Conservation (phyloP, 2,329 filamentous ascomycete genomes). For the Knufia petricola region DNA sequence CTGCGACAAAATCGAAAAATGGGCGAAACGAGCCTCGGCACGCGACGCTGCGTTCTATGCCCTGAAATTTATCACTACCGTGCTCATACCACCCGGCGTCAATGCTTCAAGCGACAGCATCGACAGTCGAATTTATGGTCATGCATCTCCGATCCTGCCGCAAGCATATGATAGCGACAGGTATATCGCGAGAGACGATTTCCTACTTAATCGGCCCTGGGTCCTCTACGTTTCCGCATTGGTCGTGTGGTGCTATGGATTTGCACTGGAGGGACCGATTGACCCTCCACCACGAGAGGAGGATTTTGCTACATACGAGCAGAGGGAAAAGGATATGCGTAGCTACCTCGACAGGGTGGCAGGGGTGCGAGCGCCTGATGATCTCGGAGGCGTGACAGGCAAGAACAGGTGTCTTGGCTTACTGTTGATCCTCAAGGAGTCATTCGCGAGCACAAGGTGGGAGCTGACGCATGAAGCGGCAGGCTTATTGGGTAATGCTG, state of each 20-base stretch:
- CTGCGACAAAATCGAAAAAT: slow-evolving; percentile 67
- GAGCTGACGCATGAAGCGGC: slow-evolving; percentile 84
- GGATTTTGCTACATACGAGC: slow-evolving; percentile 50
- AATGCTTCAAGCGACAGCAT: slow-evolving; percentile 25
- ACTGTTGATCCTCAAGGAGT: slow-evolving; percentile 69
- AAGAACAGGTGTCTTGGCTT: slow-evolving; percentile 77
- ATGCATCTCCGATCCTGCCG: slow-evolving; percentile 23
- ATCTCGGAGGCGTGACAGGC: slow-evolving; percentile 61
- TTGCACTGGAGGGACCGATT: slow-evolving; percentile 73
- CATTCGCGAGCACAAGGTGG: slow-evolving; percentile 77
- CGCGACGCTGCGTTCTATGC: slow-evolving; percentile 90
- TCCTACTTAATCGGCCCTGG: slow-evolving; percentile 85
- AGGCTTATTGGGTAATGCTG: slow-evolving; percentile 69
- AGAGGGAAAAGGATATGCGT: slow-evolving; percentile 69
- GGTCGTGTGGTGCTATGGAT: slow-evolving; percentile 93
- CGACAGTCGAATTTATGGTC: slow-evolving; percentile 28
- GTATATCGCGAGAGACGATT: slow-evolving; percentile 80
- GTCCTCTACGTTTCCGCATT: slow-evolving; percentile 87
- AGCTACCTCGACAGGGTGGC: slow-evolving; percentile 65
- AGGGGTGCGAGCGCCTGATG: slow-evolving; percentile 62
- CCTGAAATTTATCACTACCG: slow-evolving; percentile 76
- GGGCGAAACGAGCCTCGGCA: slow-evolving; percentile 81
- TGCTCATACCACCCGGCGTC: slow-evolving; percentile 55
- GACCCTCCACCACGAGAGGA: slow-evolving; percentile 35
- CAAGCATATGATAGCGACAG: slow-evolving; percentile 32